Conservation (phyloP, 345 rosid species). For the Salix suchowensis region DNA sequence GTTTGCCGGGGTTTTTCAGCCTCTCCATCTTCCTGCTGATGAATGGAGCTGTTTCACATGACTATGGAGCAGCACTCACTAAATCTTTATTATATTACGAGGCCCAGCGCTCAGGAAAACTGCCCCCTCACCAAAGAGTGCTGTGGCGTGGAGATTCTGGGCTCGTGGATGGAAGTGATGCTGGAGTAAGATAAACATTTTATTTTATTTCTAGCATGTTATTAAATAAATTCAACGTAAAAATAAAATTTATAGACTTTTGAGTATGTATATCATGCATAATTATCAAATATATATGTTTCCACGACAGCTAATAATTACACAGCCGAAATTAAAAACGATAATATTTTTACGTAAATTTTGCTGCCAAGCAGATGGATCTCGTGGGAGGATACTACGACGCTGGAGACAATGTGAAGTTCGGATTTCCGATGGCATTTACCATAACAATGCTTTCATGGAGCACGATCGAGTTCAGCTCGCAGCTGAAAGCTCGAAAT, state of each 20-base stretch:
- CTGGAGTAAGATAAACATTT: not conserved
- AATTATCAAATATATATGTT: too few relatives aligned
- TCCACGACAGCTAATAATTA: too few relatives aligned
- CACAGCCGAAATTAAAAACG: too few relatives aligned
- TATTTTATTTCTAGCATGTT: not conserved
- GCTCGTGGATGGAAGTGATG: not conserved
- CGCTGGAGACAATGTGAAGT: slow-evolving; percentile 63
- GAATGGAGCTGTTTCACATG: not conserved
- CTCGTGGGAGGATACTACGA: slow-evolving; percentile 64
- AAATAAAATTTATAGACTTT: too few relatives aligned
- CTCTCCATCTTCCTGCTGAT: not conserved
- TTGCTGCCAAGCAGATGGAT: slow-evolving; percentile 27
- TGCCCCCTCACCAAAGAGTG: not conserved
- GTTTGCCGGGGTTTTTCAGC: not conserved
- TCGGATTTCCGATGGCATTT: slow-evolving; percentile 65
- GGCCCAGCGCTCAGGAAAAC: not conserved
- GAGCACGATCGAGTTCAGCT: slow-evolving; percentile 48
- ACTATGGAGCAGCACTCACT: not conserved
- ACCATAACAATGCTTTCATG: slow-evolving; percentile 55
- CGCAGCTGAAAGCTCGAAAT: slow-evolving; percentile 33
- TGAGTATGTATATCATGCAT: too few relatives aligned
- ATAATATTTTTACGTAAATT: too few relatives aligned
- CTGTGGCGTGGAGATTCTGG: not conserved
- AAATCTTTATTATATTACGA: not conserved
- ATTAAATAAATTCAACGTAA: too few relatives aligned